Base-by-base conservation (phyloP, 2,329 filamentous ascomycete genomes). In the Ophiocordyceps camponoti-leonardi region DNA sequence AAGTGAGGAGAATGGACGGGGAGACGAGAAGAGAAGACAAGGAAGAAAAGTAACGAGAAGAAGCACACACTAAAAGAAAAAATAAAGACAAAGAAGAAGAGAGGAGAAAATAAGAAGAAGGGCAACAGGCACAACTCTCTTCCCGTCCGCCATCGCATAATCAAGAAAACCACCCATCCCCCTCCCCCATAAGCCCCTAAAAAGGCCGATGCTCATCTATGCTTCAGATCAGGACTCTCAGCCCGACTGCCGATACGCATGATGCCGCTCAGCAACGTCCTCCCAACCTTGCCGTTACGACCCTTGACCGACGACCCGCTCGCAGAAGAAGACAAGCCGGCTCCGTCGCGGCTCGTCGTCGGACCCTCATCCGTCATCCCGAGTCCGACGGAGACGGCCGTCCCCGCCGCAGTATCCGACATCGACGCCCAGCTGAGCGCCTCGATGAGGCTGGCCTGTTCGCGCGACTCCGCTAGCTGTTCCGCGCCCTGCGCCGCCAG, bases 401-500 rank as follows among this genome's bases (percentile, higher is more conserved):
- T n/a, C n/a, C n/a, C n/a, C n/a, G n/a, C 31, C 31, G 13, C 13
- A 10, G 13, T 13, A 16, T 14, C n/a, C 31, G 31, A n/a, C 13
- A 6, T 6, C 2, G 10, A 13, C 6, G 13, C 31, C 6, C 58
- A 49, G 31, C 54, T 59, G 4, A 60, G 53, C 0, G 58, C 56
- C 40, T 64, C 62, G n/a, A 61, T 57, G n/a, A 63, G 50, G 1
- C 56, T 59, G 6, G 57, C 58, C 45, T 66, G 67, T 30, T 76
- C 72, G 20, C 75, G 54, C 2, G 63, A 62, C n/a, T 75, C 71
- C 8, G 64, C 59, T 1, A 73, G 52, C 13, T 68, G 61, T 4
- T 63, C 60, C 5, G 57, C 53, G 14, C 57, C 53, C 31, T 54
- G 53, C 16, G 56, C 53, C 2, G 53, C 51, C 13, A 46, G 50